Evolutionary conservation across 352 stramenopile genomes (phyloP).

Genomic region (Phytophthora agathidicida): DNA sequence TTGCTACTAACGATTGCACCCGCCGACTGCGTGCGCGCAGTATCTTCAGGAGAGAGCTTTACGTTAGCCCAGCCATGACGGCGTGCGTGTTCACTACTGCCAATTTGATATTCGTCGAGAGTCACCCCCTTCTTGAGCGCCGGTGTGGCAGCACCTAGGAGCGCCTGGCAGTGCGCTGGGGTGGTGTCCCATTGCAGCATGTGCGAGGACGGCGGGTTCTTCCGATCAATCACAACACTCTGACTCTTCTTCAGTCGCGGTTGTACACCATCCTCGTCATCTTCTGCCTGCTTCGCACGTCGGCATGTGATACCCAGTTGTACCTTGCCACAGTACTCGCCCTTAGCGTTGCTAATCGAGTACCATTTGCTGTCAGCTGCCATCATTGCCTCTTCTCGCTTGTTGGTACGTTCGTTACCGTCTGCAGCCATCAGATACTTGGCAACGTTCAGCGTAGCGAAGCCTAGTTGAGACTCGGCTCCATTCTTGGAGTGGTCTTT

Average conservation of each 20-base stretch:
- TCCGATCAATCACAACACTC: constrained; percentile 74
- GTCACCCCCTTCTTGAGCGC: constrained; percentile 37
- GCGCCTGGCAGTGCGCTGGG: constrained; percentile 29
- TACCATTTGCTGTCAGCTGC: constrained; percentile 82
- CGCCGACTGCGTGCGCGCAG: constrained; percentile 59
- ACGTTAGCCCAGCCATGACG: constrained; percentile 83
- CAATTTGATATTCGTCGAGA: constrained; percentile 45
- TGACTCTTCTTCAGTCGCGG: constrained; percentile 80
- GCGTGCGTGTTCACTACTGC: constrained; percentile 38
- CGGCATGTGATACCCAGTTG: constrained; percentile 82
- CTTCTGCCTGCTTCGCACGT: constrained; percentile 31
- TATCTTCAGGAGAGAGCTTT: constrained; percentile 72
- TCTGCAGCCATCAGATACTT: constrained; percentile 85
- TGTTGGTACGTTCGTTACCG: constrained; percentile 35
- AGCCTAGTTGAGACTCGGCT: constrained; percentile 55
- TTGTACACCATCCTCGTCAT: constrained; percentile 44
- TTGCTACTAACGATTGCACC: constrained; percentile 46
- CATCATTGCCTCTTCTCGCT: constrained; percentile 74
- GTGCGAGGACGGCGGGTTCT: constrained; percentile 68
- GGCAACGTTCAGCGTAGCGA: constrained; percentile 78
- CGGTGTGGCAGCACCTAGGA: constrained; percentile 47
- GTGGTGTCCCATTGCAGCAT: constrained; percentile 81
- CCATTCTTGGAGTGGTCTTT: constrained; percentile 59
- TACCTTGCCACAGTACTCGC: constrained; percentile 88
- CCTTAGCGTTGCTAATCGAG: constrained; percentile 85